Base-by-base conservation (phyloP, 192 early-diverging fungal genomes). In the Phlyctochytrium planicorne region DNA sequence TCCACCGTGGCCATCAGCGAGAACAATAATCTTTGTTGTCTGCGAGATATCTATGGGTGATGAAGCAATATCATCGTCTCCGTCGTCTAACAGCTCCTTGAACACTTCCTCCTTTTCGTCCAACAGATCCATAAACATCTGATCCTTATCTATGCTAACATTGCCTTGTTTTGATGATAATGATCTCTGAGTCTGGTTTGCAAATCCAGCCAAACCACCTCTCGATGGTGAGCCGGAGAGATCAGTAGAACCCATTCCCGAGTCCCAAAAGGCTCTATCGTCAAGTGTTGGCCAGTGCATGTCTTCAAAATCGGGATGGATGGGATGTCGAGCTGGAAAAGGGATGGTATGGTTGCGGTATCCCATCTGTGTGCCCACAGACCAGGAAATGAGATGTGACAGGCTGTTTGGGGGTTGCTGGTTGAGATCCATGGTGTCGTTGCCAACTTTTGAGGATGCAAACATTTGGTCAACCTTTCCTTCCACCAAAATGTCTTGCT, bases 1-100 rank as follows among this genome's bases (percentile, higher is more conserved):
- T 16, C 85, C 85, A 31, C 83, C 85, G 65, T 87, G 85, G 3
- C 85, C 85, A 65, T 87, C 85, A 16, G 85, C 85, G 20, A 87
- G 67, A 24, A 87, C 59, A 66, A 81, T 80, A 2, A 86, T 47
- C 40, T 20, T 47, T 20, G 40, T 47, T 20, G 40, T 14, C 40
- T 47, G 10, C 40, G 40, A 47, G 40, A 47, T 47, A 47, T 47
- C 40, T 20, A 47, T 20, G 40, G 40, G 40, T 20, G 10, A 14
- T 47, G n/a, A n/a, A n/a, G n/a, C n/a, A n/a, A n/a, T n/a, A n/a
- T n/a, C n/a, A n/a, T 47, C 40, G 10, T 47, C 40, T 20, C 20
- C 40, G 10, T 47, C 40, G 20, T 20, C 40, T 20, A 20, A n/a
- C n/a, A n/a, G n/a, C n/a, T n/a, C n/a, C n/a, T n/a, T n/a, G n/a